Base-by-base conservation (phyloP, 2,329 filamentous ascomycete genomes). In the Curvularia lunata region DNA sequence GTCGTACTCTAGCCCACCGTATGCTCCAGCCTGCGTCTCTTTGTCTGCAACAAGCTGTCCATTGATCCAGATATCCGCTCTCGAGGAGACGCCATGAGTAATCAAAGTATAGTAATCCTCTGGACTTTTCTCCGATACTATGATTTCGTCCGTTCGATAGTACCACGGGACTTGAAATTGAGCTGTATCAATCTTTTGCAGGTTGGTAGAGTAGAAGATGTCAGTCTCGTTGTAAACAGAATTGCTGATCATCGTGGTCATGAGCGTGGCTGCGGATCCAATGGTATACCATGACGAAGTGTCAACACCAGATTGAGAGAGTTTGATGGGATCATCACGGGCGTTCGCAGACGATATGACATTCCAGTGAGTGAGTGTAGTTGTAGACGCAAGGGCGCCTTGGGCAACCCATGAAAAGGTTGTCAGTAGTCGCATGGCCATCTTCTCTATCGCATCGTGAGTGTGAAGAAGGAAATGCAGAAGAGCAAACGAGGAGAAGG, bases 11-110 rank as follows among this genome's bases (percentile, higher is more conserved):
- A 82, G 78, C 0, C 86, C 86, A 0, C 73, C 82, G 49, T 87
- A 88, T 0, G 85, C 79, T 1, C 86, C 86, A 8, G 78, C 78
- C 62, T 88, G 86, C 6, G 75, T 62, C 0, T 76, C 63, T 5
- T 79, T 82, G 27, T 78, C 78, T 1, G 79, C 84, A 16, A 88
- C 70, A 55, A 81, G 74, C 28, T 77, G 72, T 12, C 85, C 85
- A 56, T 88, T 88, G 48, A 88, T 59, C 56, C 80, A 87, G 5
- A 89, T 80, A 61, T 88, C 86, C 1, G 84, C 86, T 30, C 81
- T 81, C 1, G 86, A 86, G 0, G 81, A 83, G 61, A 88, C 85
- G 4, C 86, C 86, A 58, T 88, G 78, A 0, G 85, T 88, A 32
- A 82, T 74, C 1, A 88, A 74, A 27, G 84, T 78, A 61, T 81